A percentile compares a stretch with the other conserved stretches of the same genome.
phyloP scores from a whole-genome alignment of 148 eudicot species.

The Arbutus unedo region DNA sequence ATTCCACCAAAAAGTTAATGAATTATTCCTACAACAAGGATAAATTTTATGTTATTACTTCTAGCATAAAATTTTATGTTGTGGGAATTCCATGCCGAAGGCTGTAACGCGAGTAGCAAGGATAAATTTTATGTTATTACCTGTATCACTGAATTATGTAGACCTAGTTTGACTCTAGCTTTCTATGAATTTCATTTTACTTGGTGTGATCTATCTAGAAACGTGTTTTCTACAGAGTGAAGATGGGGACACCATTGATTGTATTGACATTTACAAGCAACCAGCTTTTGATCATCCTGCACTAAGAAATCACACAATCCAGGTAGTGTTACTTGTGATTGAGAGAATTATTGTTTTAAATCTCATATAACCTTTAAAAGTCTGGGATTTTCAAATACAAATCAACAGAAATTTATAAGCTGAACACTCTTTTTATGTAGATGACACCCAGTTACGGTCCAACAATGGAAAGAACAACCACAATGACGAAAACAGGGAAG shows the following conservation, averaged over 20 bases:
- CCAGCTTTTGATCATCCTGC: conserved; percentile 62
- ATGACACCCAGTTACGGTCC: conserved; percentile 37
- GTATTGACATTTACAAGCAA: conserved; percentile 55
- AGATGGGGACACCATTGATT: conserved; percentile 73
- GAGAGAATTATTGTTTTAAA: too few species aligned
- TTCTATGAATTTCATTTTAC: neutral
- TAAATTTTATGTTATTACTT: neutral
- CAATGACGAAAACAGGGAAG: conserved; percentile 13
- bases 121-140: neutral
- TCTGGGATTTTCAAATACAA: neutral
- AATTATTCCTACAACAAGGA: neutral
- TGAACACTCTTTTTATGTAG: conserved; percentile 19
- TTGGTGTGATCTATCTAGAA: neutral
- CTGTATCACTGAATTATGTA: neutral
- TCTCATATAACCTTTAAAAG: neutral
- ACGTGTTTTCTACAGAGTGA: conserved; percentile 38
- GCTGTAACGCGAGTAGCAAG: neutral
- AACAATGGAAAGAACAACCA: conserved; percentile 13
- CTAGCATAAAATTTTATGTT: too few species aligned
- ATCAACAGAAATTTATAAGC: neutral
- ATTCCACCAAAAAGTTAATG: neutral
- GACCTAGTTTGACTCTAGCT: neutral
- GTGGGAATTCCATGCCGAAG: neutral
- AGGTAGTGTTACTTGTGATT: conserved; percentile 27
- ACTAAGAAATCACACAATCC: conserved; percentile 52